Base-by-base conservation (phyloP, 2,329 filamentous ascomycete species). In the Coniella vitis region DNA sequence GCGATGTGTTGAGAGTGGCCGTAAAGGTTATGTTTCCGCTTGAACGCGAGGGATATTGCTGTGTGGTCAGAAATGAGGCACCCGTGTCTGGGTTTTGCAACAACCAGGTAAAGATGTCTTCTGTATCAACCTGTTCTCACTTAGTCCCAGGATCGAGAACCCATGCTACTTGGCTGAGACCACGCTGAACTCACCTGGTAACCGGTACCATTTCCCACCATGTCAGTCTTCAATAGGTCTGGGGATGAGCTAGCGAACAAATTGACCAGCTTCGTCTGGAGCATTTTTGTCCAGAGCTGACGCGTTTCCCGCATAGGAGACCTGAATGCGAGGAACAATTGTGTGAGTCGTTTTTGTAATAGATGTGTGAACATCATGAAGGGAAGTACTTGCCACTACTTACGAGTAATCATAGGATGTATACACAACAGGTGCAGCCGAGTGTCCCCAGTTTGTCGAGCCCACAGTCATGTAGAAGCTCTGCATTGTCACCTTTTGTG, bases 391-490 rank as follows among this genome's bases (percentile, higher is more conserved):
- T 39, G 13, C 3, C 7, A 12, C 10, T 7, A 31, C 43, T 41
- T 22, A 57, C 57, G 51, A 62, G 47, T 70, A 70, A 51, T 70
- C 68, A 49, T 70, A 70, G 38, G 63, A 66, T 2, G 65, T 68
- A 51, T 76, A 78, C 0, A 79, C 74, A 19, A 73, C 70, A 0
- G 71, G 71, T 4, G 70, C 68, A 36, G 68, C 71, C 39, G 66
- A 69, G 45, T 78, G 71, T 7, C 72, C 75, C 75, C 75, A 79
- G 52, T 75, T 78, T 0, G 75, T 78, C 1, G 75, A 75, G n/a
- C 75, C 75, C 55, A 67, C 75, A 0, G 69, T 66, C 67, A 78
- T 77, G 54, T 78, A 78, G 13, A 78, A 51, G 39, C 66, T 76
- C 31, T 74, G 61, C 10, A 76, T 58, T 0, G 73, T 76, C 2